These are phyloP conservation scores for Lithohypha guttulata DNA, from an alignment of 2,329 filamentous ascomycete species.

Conservation along the genomic window DNA sequence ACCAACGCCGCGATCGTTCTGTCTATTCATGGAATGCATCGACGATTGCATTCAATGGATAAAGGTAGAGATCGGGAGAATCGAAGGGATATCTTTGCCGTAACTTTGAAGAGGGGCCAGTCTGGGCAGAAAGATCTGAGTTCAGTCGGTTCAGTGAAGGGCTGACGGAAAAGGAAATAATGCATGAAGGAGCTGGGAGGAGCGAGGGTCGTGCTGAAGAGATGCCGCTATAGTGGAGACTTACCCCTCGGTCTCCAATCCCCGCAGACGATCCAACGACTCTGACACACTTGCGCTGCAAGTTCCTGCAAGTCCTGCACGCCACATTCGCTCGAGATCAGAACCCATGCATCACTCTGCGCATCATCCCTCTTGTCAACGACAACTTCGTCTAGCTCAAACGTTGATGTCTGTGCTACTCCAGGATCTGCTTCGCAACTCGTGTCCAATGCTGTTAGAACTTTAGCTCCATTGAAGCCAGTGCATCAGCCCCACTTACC, in stretches of 20 bases:
- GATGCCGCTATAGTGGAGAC: too few relatives aligned
- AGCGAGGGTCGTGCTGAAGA: too few relatives aligned
- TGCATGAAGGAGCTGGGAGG: constrained; percentile 1
- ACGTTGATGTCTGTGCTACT: constrained; percentile 2
- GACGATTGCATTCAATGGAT: too few relatives aligned
- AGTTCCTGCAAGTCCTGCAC: background rate
- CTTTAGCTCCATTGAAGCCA: background rate
- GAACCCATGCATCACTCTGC: background rate
- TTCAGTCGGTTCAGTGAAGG: too few relatives aligned
- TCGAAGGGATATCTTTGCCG: too few relatives aligned
- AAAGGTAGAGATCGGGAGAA: constrained; percentile 1
- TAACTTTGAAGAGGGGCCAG: background rate
- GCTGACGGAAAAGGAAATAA: constrained; percentile 1
- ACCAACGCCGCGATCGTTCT: too few relatives aligned
- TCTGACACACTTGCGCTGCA: background rate
- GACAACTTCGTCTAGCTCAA: background rate
- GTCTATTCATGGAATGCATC: too few relatives aligned
- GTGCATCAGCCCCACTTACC: constrained; percentile 5
- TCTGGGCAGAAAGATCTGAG: constrained; percentile 10
- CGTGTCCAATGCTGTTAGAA: constrained; percentile 4
- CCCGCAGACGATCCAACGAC: constrained; percentile 2
- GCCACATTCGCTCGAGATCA: background rate
- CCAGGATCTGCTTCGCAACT: background rate
- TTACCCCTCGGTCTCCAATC: constrained; percentile 2
- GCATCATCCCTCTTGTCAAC: constrained; percentile 3